Evolutionary conservation across 1,139 yeast genomes (phyloP).

Genomic region (Oligophagozyma castellii): DNA sequence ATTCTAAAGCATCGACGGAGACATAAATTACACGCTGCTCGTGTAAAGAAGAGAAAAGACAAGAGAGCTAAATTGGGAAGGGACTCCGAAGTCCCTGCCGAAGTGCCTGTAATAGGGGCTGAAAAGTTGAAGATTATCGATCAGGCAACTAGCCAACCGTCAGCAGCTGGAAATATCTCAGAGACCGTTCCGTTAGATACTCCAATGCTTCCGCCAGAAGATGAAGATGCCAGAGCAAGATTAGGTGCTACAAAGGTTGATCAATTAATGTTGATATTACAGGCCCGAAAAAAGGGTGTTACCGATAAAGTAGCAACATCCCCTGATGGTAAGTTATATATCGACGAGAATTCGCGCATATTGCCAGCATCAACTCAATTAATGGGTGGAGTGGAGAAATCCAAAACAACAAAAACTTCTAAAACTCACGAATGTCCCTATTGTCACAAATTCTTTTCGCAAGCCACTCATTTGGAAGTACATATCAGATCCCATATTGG

Average conservation of each 20-base stretch:
- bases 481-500: conserved; percentile 72
- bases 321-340: conserved; percentile 37
- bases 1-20: too few relatives aligned
- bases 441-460: conserved; percentile 58
- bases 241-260: conserved; percentile 83
- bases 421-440: conserved; percentile 62
- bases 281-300: conserved; percentile 72
- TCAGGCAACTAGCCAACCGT: neutral
- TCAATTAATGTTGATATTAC: conserved; percentile 78
- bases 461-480: conserved; percentile 65
- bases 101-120: too few relatives aligned
- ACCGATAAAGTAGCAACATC: conserved; percentile 47
- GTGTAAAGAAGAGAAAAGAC: too few relatives aligned
- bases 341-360: conserved; percentile 19
- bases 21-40: too few relatives aligned
- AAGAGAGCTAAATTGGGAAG: too few relatives aligned
- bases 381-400: conserved; percentile 75
- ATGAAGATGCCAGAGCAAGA: conserved; percentile 50
- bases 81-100: too few relatives aligned
- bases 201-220: conserved; percentile 8
- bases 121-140: neutral
- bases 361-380: conserved; percentile 53
- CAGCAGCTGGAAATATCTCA: neutral
- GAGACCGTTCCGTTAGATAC: too few relatives aligned
- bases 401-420: conserved; percentile 27